Evolutionary conservation across 768 basidiomycete species (phyloP).

Genomic region (Leccinum arenicola): DNA sequence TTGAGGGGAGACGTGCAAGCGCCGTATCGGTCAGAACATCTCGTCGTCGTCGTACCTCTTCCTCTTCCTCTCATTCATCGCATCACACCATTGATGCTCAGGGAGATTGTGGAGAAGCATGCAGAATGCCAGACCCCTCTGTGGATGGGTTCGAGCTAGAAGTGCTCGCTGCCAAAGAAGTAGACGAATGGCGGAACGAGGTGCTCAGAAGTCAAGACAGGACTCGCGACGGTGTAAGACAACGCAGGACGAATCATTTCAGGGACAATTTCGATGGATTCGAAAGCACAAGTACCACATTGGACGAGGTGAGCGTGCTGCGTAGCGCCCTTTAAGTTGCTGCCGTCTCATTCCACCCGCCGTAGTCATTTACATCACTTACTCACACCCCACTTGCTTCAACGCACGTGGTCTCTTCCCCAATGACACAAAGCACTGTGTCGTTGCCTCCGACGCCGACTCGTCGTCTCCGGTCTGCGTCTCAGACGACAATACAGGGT

Average conservation of each 20-base stretch:
- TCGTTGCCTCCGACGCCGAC: constrained; percentile 18
- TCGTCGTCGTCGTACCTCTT: constrained; percentile 16
- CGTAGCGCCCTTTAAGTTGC: not conserved
- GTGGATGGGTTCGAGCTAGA: constrained; percentile 46
- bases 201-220: constrained; percentile 32
- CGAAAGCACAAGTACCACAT: constrained; percentile 25
- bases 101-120: not conserved
- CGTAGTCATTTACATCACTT: constrained; percentile 44
- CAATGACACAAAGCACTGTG: constrained; percentile 12
- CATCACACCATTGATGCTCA: constrained; percentile 8
- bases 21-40: constrained; percentile 20
- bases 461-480: constrained; percentile 17
- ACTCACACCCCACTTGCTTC: constrained; percentile 48
- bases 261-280: constrained; percentile 15
- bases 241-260: constrained; percentile 4
- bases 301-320: constrained; percentile 47
- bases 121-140: constrained; percentile 13
- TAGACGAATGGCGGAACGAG: constrained; percentile 51
- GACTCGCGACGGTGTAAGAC: constrained; percentile 1
- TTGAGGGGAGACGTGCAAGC: constrained; percentile 28
- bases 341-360: not conserved
- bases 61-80: constrained; percentile 8
- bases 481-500: constrained; percentile 14
- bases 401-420: constrained; percentile 41
- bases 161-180: constrained; percentile 47